Percentiles rank a stretch among this genome's conserved stretches.
These are phyloP conservation scores for Wickerhamiella parazyma DNA, from an alignment of 805 yeast genomes.

Conservation along the genomic window DNA sequence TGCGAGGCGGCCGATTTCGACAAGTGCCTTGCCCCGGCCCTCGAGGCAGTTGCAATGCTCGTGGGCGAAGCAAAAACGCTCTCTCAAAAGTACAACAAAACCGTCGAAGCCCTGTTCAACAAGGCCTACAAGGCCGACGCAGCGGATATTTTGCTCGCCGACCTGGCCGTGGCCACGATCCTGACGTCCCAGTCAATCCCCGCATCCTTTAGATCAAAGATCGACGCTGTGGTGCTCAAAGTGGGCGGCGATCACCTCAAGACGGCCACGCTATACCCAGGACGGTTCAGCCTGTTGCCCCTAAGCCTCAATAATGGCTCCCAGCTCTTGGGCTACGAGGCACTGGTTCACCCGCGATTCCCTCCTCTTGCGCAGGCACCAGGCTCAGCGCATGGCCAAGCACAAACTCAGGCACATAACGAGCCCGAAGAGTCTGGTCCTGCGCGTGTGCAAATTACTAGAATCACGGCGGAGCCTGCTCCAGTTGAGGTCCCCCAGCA, in stretches of 20 bases:
- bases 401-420: background rate
- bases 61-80: slow-evolving; percentile 11
- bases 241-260: slow-evolving; percentile 29
- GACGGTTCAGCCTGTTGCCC: slow-evolving; percentile 55
- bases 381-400: no score
- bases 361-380: slow-evolving; percentile 19
- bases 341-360: slow-evolving; percentile 20
- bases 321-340: slow-evolving; percentile 14
- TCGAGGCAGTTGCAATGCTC: slow-evolving; percentile 7
- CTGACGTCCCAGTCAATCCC: slow-evolving; percentile 38
- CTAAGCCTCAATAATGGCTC: slow-evolving; percentile 34
- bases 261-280: slow-evolving; percentile 55
- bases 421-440: background rate
- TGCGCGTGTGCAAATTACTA: background rate
- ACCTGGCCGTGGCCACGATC: slow-evolving; percentile 39
- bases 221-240: slow-evolving; percentile 32
- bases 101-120: slow-evolving; percentile 2
- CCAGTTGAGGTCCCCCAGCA: background rate
- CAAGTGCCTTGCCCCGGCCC: slow-evolving; percentile 2
- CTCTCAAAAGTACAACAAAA: background rate
- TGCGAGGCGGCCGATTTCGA: slow-evolving; percentile 15
- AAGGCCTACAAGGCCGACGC: slow-evolving; percentile 4
- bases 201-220: slow-evolving; percentile 46
- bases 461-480: background rate
- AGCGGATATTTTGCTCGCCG: background rate